These are phyloP conservation scores for Escallonia herrerae DNA, from an alignment of 129 eudicot species.

Conservation along the genomic window DNA sequence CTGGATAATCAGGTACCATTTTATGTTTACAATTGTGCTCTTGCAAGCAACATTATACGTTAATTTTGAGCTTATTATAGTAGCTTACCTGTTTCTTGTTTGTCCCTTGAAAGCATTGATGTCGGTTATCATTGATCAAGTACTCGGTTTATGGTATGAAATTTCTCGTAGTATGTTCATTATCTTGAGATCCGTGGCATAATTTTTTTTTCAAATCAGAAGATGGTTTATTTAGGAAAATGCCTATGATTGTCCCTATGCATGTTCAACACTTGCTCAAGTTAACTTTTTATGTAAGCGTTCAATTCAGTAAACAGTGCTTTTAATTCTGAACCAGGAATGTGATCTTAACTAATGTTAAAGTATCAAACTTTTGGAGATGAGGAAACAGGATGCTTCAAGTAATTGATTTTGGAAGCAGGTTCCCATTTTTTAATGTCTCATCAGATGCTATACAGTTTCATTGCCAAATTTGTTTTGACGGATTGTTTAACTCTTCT, in stretches of 20 bases:
- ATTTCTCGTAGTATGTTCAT: neutral
- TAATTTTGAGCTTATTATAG: neutral
- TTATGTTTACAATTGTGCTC: neutral
- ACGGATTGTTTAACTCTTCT: too few species aligned
- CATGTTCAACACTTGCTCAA: neutral
- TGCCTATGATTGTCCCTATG: neutral
- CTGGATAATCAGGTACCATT: conserved; percentile 67
- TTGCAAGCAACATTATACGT: neutral
- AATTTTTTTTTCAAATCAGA: neutral
- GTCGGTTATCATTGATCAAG: neutral
- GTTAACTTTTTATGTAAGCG: neutral
- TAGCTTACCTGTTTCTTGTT: neutral
- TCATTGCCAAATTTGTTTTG: too few species aligned
- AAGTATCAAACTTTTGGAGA: neutral
- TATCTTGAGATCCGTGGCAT: neutral
- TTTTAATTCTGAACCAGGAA: neutral
- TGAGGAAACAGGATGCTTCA: neutral
- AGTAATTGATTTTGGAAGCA: too few species aligned
- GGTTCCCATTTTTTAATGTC: too few species aligned
- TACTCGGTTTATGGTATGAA: neutral
- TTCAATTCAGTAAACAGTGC: neutral
- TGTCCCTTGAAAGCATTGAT: neutral
- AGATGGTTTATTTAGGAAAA: neutral
- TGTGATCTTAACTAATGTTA: neutral
- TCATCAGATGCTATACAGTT: too few species aligned